Percentiles rank a stretch among this genome's conserved stretches.
These are phyloP conservation scores for Erythrophleum ivorense DNA, from an alignment of 331 rosid species.

Conservation along the genomic window DNA sequence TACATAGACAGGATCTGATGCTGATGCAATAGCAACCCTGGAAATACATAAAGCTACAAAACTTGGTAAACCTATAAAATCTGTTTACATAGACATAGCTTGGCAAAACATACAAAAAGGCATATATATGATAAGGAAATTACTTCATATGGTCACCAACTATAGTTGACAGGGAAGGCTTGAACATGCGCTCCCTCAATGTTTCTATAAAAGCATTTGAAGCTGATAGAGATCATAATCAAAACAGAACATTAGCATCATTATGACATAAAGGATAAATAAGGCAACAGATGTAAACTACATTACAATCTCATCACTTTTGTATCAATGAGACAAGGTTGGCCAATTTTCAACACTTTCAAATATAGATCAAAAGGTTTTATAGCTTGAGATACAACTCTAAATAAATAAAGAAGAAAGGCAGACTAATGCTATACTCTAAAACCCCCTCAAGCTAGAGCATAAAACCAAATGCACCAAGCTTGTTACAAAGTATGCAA, in stretches of 20 bases:
- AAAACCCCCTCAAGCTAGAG: too few species aligned
- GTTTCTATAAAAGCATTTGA: constrained; percentile 90
- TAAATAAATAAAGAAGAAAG: neutral
- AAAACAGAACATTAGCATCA: constrained; percentile 41
- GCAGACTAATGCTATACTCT: too few species aligned
- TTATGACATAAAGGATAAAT: constrained; percentile 17
- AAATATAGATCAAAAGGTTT: neutral
- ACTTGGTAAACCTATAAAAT: constrained; percentile 54
- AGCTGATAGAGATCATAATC: constrained; percentile 57
- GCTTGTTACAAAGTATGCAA: neutral
- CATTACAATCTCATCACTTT: neutral
- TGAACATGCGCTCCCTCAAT: constrained; percentile 94
- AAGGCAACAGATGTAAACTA: neutral
- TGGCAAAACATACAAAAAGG: constrained; percentile 23
- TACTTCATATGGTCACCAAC: constrained; percentile 81
- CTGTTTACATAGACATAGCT: constrained; percentile 20
- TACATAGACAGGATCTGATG: constrained; percentile 88
- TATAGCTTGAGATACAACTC: neutral
- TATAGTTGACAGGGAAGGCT: constrained; percentile 85
- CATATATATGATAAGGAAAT: constrained; percentile 38
- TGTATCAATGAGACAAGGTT: neutral
- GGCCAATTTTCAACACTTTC: constrained; percentile 11
- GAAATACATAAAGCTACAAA: constrained; percentile 64
- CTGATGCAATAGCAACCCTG: constrained; percentile 87
- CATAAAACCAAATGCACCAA: too few species aligned